Conservation (phyloP, 2,329 filamentous ascomycete species). For the Sporothrix pallida region DNA sequence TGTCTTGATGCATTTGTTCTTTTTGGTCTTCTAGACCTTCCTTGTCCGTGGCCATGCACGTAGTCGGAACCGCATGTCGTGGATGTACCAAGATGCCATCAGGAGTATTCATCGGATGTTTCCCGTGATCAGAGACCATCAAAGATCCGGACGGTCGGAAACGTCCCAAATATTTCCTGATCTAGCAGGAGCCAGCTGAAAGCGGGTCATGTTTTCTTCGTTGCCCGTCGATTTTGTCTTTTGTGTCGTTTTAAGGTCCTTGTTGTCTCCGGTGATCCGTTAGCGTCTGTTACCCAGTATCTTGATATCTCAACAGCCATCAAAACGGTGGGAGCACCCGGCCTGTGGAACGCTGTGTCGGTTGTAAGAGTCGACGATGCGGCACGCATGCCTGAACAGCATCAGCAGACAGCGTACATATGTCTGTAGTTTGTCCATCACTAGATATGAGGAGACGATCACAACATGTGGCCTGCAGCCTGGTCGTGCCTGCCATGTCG, state of each 20-base stretch:
- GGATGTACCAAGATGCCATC: too few relatives aligned
- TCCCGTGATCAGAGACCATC: background rate
- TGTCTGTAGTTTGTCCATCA: background rate
- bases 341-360: too few relatives aligned
- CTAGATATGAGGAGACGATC: background rate
- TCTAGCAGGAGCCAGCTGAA: background rate
- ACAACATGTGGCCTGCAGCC: background rate
- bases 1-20: background rate
- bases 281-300: too few relatives aligned
- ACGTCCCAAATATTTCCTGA: background rate
- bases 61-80: background rate
- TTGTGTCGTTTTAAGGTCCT: background rate
- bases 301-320: too few relatives aligned
- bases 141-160: background rate
- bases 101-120: too few relatives aligned
- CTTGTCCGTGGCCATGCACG: background rate
- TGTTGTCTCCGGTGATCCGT: background rate
- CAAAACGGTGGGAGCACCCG: too few relatives aligned
- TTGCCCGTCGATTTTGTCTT: background rate
- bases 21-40: background rate
- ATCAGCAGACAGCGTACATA: background rate
- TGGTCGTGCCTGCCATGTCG: background rate
- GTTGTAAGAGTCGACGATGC: background rate
- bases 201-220: background rate
- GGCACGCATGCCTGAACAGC: background rate